Base-by-base conservation (phyloP, 75 land plant genomes). In the Selaginella moellendorffii region DNA sequence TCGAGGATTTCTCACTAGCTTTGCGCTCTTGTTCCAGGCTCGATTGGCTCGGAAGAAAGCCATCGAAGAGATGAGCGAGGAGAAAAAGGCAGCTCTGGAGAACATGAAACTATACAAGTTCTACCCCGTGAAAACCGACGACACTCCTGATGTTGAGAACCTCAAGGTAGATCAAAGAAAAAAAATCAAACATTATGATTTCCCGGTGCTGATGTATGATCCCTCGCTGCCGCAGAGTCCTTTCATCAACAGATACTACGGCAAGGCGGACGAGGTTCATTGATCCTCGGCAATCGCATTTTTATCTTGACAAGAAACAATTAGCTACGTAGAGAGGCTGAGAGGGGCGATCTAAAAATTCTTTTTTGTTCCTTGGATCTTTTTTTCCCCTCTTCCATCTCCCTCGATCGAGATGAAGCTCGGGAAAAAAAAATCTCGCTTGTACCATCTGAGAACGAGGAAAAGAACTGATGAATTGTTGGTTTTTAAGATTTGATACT, bases 171-270 rank as follows among this genome's bases (percentile, higher is more conserved):
- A 30, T 51, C 0, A 24, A 42, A 14, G 0, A n/a, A 1, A 20
- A 23, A 2, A 46, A 24, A 14, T 0, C n/a, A 31, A 1, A 27
- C 19, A 24, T 19, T 10, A 9, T 65, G 53, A 23, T 10, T 72
- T 23, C 30, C 36, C 52, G 52, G 23, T 61, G 64, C 24, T 5
- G 14, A 52, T 28, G 51, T 64, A n/a, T 67, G 29, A 8, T 21
- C 0, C 29, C 24, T 36, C 25, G 26, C 20, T 30, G 21, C 0
- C 28, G 77, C 92, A 90, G 97, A 65, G 69, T 24, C 65, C 85
- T 14, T 92, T 77, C 64, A 92, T 92, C 23, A 92, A 92, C 67
- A 83, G 97, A 53, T 92, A 92, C 52, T 92, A 92, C 60, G 95
- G 96, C 58, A 92, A 78, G 70, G 97, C 97, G 24, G 81, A 81